Base-by-base conservation (phyloP, 768 basidiomycete genomes). In the Kwoniella europaea region DNA sequence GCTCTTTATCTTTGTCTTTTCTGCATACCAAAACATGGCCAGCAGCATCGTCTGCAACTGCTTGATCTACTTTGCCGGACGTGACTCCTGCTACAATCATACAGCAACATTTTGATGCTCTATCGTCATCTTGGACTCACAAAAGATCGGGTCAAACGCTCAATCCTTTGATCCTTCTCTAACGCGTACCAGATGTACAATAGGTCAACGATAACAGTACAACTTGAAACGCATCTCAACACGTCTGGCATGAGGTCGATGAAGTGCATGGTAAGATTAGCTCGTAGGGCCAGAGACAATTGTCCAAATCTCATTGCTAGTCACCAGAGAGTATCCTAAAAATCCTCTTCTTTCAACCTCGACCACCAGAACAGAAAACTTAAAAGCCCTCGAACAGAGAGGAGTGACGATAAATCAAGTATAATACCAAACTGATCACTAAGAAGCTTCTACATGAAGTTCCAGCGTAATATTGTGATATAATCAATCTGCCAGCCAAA, bases 171-270 rank as follows among this genome's bases (percentile, higher is more conserved):
- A 43, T 43, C 18, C 16, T 7, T 10, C 59, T 61, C 13, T 16
- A 43, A 61, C 59, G 59, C 59, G 59, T 61, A 61, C 18, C 41
- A 43, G n/a, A 61, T 1, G 6, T 22, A 42, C 59, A 61, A 61
- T n/a, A 44, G 59, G 59, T 61, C 12, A 0, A 61, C 43, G 41
- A 29, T 6, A 13, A 59, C 22, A 22, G 41, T n/a, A 59, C 24
- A 5, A 41, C 29, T 27, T 24, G 18, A 55, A 55, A 55, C 24
- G 20, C n/a, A n/a, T 7, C 1, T 24, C 54, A 10, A 55, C 10
- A 10, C 9, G 24, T 24, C 20, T 55, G 2, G 12, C 10, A 55
- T 12, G 18, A 24, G 15, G 16, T 0, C 2, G 46, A 50, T 50
- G 35, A 35, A 7, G 6, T 35, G 35, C 29, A 46, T 50, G 46